Evolutionary conservation across 352 stramenopile species (phyloP).

Genomic region (Pythium aquatile): DNA sequence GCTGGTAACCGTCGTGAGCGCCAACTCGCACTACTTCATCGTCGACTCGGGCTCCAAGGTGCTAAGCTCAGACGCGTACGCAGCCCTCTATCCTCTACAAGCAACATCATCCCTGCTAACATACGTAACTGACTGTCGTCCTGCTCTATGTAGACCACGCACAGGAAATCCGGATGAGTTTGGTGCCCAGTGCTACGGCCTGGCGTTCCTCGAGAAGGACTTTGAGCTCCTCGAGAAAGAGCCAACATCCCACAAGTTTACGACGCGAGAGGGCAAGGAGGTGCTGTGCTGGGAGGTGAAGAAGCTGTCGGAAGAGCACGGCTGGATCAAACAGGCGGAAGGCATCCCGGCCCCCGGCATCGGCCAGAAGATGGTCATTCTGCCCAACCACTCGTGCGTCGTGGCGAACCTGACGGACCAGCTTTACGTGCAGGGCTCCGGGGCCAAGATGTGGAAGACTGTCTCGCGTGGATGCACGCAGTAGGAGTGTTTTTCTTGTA

Average conservation of each 20-base stretch:
- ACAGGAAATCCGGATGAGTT: conserved; percentile 36
- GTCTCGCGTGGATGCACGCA: conserved; percentile 61
- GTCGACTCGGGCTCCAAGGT: conserved; percentile 72
- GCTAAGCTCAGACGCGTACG: conserved; percentile 60
- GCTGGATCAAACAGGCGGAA: conserved; percentile 60
- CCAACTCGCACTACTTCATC: conserved; percentile 76
- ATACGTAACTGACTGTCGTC: no score
- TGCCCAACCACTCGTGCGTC: conserved; percentile 70
- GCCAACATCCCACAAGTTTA: conserved; percentile 39
- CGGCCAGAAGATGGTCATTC: conserved; percentile 53
- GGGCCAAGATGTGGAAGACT: conserved; percentile 50
- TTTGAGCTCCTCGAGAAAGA: conserved; percentile 53
- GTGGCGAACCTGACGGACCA: conserved; percentile 65
- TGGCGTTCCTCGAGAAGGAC: conserved; percentile 71
- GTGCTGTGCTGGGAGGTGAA: conserved; percentile 63
- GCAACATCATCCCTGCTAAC: no score
- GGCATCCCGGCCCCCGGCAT: conserved; percentile 48
- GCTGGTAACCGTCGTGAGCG: conserved; percentile 65
- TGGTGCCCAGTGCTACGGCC: conserved; percentile 50
- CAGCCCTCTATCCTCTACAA: conserved; percentile 3
- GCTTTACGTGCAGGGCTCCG: conserved; percentile 52
- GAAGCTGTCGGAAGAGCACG: conserved; percentile 75
- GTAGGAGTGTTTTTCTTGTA: conserved; percentile 20
- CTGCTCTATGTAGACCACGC: conserved; percentile 19
- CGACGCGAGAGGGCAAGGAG: conserved; percentile 35